These are phyloP conservation scores for Amanita subjunquillea DNA, from an alignment of 768 basidiomycete genomes.

Conservation along the genomic window DNA sequence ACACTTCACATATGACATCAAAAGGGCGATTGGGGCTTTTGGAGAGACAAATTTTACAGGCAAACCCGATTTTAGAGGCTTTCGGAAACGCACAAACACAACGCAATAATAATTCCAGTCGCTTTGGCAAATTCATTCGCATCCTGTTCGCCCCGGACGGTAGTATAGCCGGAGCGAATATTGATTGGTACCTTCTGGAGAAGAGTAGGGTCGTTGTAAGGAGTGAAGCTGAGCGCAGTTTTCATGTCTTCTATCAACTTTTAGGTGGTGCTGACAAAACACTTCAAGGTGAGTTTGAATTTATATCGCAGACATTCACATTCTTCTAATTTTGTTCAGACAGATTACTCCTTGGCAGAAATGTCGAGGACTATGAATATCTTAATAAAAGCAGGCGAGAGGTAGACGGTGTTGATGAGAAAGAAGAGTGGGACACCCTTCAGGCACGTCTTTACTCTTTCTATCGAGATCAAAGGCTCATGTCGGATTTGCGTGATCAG, in stretches of 20 bases:
- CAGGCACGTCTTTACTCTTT: slow-evolving; percentile 34
- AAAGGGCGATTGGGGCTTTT: slow-evolving; percentile 78
- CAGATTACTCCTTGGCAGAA: slow-evolving; percentile 61
- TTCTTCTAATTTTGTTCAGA: slow-evolving; percentile 29
- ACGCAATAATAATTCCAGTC: slow-evolving; percentile 96
- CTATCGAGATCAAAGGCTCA: background rate
- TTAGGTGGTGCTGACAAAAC: slow-evolving; percentile 57
- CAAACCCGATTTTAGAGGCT: slow-evolving; percentile 94
- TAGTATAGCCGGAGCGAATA: slow-evolving; percentile 94
- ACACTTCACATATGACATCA: slow-evolving; percentile 37
- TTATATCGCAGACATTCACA: background rate
- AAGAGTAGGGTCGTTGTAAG: slow-evolving; percentile 91
- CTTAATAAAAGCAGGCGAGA: slow-evolving; percentile 82
- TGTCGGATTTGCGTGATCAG: slow-evolving; percentile 24
- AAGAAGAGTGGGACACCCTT: slow-evolving; percentile 76
- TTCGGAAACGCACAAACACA: slow-evolving; percentile 99
- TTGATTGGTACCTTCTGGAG: slow-evolving; percentile 98
- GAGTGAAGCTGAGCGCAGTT: slow-evolving; percentile 82
- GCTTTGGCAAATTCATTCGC: slow-evolving; percentile 96
- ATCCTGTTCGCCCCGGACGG: slow-evolving; percentile 91
- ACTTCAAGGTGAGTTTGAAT: slow-evolving; percentile 49
- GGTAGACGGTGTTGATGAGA: slow-evolving; percentile 94
- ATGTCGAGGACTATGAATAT: slow-evolving; percentile 78
- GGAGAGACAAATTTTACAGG: slow-evolving; percentile 93
- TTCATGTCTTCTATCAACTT: slow-evolving; percentile 96